These are phyloP conservation scores for Funneliformis geosporum DNA, from an alignment of 192 early-diverging fungal genomes.

Conservation along the genomic window DNA sequence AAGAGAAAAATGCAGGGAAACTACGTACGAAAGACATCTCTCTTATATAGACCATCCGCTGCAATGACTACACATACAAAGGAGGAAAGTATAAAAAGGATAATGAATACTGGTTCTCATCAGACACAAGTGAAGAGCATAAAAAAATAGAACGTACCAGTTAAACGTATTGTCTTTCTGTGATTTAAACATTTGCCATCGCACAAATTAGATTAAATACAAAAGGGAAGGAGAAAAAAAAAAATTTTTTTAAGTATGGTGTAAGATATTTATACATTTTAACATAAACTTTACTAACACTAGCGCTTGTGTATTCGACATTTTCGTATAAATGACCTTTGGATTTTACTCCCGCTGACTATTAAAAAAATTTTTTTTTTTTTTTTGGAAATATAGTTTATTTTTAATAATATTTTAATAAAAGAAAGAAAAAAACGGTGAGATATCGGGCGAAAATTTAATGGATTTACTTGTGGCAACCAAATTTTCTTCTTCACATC, in stretches of 20 bases:
- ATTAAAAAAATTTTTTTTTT: not conserved
- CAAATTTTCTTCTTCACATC: no score
- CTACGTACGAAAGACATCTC: constrained; percentile 82
- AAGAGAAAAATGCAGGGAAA: not conserved
- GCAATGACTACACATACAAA: constrained; percentile 68
- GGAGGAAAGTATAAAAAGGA: not conserved
- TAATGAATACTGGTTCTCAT: not conserved
- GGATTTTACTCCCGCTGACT: not conserved
- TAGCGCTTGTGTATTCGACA: constrained; percentile 21
- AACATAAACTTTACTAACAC: constrained; percentile 15
- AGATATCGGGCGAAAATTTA: no score
- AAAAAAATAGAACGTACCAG: constrained; percentile 10
- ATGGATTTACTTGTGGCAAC: no score
- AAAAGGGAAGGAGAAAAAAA: not conserved
- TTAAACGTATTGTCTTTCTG: constrained; percentile 28
- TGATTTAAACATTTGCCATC: not conserved
- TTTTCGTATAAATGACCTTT: not conserved
- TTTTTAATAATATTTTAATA: not conserved
- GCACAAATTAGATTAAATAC: not conserved
- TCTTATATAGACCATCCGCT: constrained; percentile 88
- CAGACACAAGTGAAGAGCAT: not conserved
- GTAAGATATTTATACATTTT: not conserved
- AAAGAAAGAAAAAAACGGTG: no score
- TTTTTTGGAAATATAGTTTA: not conserved
- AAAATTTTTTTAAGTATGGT: not conserved